Base-by-base conservation (phyloP, 768 basidiomycete species). In the Hygrocybe punicea region DNA sequence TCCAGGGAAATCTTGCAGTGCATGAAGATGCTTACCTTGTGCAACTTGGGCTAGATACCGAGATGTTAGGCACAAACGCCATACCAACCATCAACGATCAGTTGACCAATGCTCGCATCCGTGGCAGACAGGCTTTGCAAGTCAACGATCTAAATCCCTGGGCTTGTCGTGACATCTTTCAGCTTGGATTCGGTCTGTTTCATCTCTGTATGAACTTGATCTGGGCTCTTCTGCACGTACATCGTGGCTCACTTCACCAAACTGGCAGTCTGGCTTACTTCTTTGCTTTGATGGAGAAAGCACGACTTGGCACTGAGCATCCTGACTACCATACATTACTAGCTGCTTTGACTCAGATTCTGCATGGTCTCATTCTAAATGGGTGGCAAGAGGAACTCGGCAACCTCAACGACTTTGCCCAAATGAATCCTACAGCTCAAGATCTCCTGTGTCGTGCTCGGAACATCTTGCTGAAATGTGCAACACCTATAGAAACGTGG, bases 271-370 rank as follows among this genome's bases (percentile, higher is more conserved):
- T 75, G 2, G 52, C 70, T 0, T 62, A 68, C 53, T 67, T 70
- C 16, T 75, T 74, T 49, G 39, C 58, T 0, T 7, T 73, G 2
- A 60, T 77, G 0, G 66, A 73, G 16, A 74, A 74, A 49, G 55
- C 57, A 14, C 58, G 67, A 0, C 65, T 76, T 8, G 69, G 67
- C 4, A 49, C 60, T 0, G 60, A 72, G 23, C 65, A 74, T 4
- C 73, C 73, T 0, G 67, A 76, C 51, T 76, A 72, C 24, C 69
- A 76, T 24, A 66, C 73, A 0, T 61, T 75, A 0, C 37, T 71
- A 0, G 16, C 63, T 2, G 62, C 69, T 0, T 47, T 74, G 0
- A 66, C 55, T 2, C 73, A 76, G 35, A 69, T 76, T 13, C 60
- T 73, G 1, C 62, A 64, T 6, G 76, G 73, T 0, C 36, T 73